Base-by-base conservation (phyloP, 2,329 filamentous ascomycete genomes). In the Neofusicoccum cordaticola region DNA sequence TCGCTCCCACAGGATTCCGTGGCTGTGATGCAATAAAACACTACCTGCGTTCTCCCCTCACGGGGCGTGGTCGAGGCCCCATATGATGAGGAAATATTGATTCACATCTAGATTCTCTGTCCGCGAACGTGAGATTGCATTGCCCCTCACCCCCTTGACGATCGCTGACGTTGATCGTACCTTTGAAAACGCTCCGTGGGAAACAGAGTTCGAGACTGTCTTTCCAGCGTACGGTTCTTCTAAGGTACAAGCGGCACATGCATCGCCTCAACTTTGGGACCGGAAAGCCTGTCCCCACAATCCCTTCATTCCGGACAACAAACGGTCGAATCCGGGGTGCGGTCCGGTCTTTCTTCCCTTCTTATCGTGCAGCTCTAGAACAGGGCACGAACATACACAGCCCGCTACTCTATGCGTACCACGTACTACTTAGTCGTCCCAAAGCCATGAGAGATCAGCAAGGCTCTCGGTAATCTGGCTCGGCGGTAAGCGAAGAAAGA, bases 241-340 rank as follows among this genome's bases (percentile, higher is more conserved):
- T 31, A 7, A 50, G 17, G n/a, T 19, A 34, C 47, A n/a, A 12
- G 27, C 47, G 19, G 27, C 22, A 34, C 22, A 8, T 31, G 12
- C 15, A 19, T 27, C 22, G 19, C 4, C 19, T 27, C 11, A 52
- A 37, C 6, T 22, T 2, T 52, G 50, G 50, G 50, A 52, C 50
- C 50, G 50, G 13, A 52, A 6, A 7, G 48, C 4, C 48, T 11
- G 50, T 37, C 50, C 50, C 31, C 50, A 52, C 31, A 52, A 8
- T 52, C 50, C 50, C 50, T 52, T 52, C 50, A 52, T 52, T 52
- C 50, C 50, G 31, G 50, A 52, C 50, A 37, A 52, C 34, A 52
- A 52, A 52, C 50, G 50, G 50, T 52, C 50, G 12, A 39, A 39
- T 39, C 50, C 31, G 50, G 50, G 50, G 47, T 4, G 13, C 37